These are phyloP conservation scores for Tricholoma hemisulphureum DNA, from an alignment of 768 basidiomycete species.

Conservation along the genomic window DNA sequence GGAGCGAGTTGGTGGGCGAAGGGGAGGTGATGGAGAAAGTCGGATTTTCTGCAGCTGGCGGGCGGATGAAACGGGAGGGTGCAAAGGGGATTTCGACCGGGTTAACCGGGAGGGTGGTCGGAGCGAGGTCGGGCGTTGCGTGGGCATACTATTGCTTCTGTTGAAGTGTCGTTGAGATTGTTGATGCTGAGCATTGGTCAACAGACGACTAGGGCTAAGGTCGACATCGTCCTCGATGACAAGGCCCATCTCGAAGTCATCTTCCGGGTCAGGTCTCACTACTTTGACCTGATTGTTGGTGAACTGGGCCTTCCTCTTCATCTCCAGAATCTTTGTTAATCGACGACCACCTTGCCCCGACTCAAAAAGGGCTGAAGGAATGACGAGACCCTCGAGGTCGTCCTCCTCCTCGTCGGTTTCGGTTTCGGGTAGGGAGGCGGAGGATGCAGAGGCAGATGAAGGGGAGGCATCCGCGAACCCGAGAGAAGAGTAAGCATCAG, in stretches of 20 bases:
- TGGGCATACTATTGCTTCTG: conserved; percentile 62
- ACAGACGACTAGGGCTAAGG: conserved; percentile 74
- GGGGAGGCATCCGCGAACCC: conserved; percentile 71
- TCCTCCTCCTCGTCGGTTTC: conserved; percentile 73
- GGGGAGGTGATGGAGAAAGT: conserved; percentile 69
- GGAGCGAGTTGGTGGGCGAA: conserved; percentile 51
- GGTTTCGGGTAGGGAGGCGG: conserved; percentile 62
- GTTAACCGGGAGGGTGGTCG: conserved; percentile 68
- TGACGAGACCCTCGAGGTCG: conserved; percentile 77
- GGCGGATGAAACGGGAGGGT: conserved; percentile 67
- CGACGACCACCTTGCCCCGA: conserved; percentile 58
- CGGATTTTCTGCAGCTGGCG: conserved; percentile 68
- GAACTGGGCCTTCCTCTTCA: conserved; percentile 53
- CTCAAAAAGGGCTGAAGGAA: conserved; percentile 75
- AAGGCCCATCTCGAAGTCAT: conserved; percentile 84
- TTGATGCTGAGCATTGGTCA: conserved; percentile 44
- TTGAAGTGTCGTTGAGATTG: conserved; percentile 43
- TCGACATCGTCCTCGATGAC: conserved; percentile 82
- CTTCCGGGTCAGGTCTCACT: conserved; percentile 66
- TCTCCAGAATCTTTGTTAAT: conserved; percentile 50
- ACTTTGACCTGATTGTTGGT: conserved; percentile 41
- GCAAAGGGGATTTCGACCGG: conserved; percentile 70
- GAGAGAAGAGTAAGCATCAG: conserved; percentile 79
- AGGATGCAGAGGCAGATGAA: conserved; percentile 70
- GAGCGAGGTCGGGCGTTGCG: conserved; percentile 45